Evolutionary conservation across 1,284 basidiomycete species (phyloP), one percentile per base, ranked within the genome.

Genomic region (Cutaneotrichosporon mucoides): DNA sequence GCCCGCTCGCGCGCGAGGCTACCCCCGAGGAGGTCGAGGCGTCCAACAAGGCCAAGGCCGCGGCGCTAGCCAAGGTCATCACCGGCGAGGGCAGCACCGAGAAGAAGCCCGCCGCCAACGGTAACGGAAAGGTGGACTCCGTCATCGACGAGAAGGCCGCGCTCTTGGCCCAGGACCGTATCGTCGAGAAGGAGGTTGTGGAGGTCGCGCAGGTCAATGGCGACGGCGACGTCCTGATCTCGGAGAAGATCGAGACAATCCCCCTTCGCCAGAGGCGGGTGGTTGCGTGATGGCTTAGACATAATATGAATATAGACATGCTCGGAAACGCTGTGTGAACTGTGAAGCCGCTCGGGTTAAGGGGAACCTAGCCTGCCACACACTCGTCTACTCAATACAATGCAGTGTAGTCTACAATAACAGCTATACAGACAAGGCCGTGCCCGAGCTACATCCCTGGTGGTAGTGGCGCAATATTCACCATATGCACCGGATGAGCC

Each of bases 401-500:
- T 45, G 33, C 44, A 45, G 44, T 45, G 34, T 33, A n/a, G 37
- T 47, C 5, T 47, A 47, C 34, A 10, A 34, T 33, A 34, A 47
- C 46, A 47, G 46, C 33, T 47, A 11, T 38, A 11, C 37, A 11
- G 34, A 13, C 34, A 34, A n/a, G 6, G 34, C 7, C 46, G 13
- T 7, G 34, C 11, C 5, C 34, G 6, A 34, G 4, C 46, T 47
- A 47, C 46, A 47, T 35, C 7, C 46, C 46, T 6, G 46, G 46
- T 6, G 46, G 37, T 34, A 50, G 34, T 3, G 53, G 53, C 43
- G 53, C 53, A 16, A 55, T 48, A 40, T 34, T 13, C 36, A 55
- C 37, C 12, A 34, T 41, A 38, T 55, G 55, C 33, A 57, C 48
- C 33, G 92, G 91, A 77, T 96, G 93, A 58, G 84, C 84, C 42